phyloP scores from a whole-genome alignment of 2,329 filamentous ascomycete species.

The Apiospora aurea region DNA sequence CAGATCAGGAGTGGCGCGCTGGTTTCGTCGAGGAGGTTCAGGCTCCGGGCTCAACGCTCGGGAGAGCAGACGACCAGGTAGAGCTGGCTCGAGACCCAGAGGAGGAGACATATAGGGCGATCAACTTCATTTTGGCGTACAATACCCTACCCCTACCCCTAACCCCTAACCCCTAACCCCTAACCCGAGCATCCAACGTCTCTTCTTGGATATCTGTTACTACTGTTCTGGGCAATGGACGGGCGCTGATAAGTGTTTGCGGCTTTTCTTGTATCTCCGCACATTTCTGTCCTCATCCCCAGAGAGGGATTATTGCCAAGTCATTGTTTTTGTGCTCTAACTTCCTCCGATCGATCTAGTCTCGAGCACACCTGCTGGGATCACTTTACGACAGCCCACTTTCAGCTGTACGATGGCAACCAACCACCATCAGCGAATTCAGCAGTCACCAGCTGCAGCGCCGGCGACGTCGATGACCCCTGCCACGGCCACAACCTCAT shows the following conservation, averaged over 20 bases:
- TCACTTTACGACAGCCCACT: not conserved
- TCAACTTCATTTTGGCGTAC: conserved; percentile 63
- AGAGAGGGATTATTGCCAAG: not conserved
- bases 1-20: not conserved
- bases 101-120: conserved; percentile 52
- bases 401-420: not conserved
- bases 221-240: not conserved
- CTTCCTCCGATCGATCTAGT: not conserved
- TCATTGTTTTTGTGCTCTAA: not conserved
- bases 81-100: not conserved
- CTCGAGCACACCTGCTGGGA: not conserved
- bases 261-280: not conserved
- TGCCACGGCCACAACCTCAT: conserved; percentile 41
- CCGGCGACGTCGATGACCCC: conserved; percentile 61
- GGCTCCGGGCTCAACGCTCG: not conserved
- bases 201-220: not conserved
- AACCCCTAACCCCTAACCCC: not conserved
- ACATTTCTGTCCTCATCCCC: too few relatives aligned
- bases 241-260: too few relatives aligned
- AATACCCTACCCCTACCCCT: conserved; percentile 28
- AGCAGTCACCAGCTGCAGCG: conserved; percentile 39
- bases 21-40: not conserved
- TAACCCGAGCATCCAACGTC: too few relatives aligned
- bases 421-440: not conserved
- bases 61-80: not conserved